Conservation (phyloP, 2,329 filamentous ascomycete genomes). For the Colletotrichum sp. region DNA sequence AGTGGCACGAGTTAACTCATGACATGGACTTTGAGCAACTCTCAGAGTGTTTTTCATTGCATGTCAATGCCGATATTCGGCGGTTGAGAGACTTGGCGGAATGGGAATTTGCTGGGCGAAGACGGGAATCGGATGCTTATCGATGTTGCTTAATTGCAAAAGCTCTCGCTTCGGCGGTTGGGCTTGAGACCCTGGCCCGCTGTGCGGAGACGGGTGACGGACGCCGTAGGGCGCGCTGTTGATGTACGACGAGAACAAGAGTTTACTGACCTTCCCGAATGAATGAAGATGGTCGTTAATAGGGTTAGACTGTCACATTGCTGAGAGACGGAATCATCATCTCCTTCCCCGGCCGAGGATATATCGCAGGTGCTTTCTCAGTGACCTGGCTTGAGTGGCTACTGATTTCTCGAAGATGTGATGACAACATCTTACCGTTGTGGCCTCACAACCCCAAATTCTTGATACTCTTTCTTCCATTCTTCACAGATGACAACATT, state of each 20-base stretch:
- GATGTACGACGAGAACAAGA: neutral
- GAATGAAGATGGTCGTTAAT: rapidly evolving
- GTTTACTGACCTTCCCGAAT: neutral
- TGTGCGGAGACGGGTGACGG: neutral
- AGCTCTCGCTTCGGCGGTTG: neutral
- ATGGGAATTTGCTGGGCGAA: neutral
- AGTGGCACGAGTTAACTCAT: neutral
- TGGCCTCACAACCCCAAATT: neutral
- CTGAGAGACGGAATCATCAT: rapidly evolving
- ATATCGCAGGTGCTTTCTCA: neutral
- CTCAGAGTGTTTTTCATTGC: neutral
- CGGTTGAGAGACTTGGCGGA: neutral
- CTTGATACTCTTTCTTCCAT: neutral
- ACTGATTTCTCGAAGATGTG: neutral
- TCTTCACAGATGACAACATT: neutral
- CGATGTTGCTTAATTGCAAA: neutral
- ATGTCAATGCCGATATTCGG: neutral
- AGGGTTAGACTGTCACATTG: neutral
- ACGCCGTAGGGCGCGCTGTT: neutral
- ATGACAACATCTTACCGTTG: neutral
- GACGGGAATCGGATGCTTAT: neutral
- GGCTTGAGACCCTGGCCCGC: neutral
- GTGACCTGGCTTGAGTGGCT: too few species aligned
- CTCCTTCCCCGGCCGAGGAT: neutral
- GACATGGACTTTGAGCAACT: neutral